A percentile compares a stretch with the other conserved stretches of the same genome.
These are phyloP conservation scores for Ceratocystis alfenasii DNA, from an alignment of 2,329 filamentous ascomycete genomes.

Conservation along the genomic window DNA sequence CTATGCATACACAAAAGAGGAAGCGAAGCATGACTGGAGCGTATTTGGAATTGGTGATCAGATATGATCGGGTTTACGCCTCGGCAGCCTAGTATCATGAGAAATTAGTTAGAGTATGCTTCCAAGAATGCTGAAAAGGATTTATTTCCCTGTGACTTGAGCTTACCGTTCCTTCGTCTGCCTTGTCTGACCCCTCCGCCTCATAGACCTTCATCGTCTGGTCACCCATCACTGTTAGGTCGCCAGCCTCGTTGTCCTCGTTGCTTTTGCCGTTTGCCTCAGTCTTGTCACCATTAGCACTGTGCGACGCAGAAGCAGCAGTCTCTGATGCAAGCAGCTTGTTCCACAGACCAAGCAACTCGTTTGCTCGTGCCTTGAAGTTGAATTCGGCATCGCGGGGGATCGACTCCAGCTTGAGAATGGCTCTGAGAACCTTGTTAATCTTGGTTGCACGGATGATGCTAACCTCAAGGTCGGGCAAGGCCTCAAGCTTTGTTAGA, in stretches of 20 bases:
- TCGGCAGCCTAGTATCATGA: slow-evolving; percentile 5
- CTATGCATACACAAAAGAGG: slow-evolving; percentile 1
- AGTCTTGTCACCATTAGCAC: slow-evolving; percentile 40
- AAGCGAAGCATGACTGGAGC: neutral
- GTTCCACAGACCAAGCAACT: slow-evolving; percentile 80
- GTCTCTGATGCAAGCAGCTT: slow-evolving; percentile 57
- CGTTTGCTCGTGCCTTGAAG: slow-evolving; percentile 74
- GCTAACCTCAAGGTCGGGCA: slow-evolving; percentile 67
- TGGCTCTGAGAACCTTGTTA: slow-evolving; percentile 93
- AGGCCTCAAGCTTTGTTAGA: slow-evolving; percentile 67
- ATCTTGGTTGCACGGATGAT: slow-evolving; percentile 92
- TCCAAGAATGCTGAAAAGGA: no score
- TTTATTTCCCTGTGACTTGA: neutral
- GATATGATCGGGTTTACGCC: neutral
- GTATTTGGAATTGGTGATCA: neutral
- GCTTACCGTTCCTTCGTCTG: slow-evolving; percentile 28
- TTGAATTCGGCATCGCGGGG: slow-evolving; percentile 78
- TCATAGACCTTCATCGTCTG: slow-evolving; percentile 33
- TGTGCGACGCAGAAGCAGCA: slow-evolving; percentile 32
- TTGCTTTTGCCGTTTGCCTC: slow-evolving; percentile 29
- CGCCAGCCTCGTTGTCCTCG: slow-evolving; percentile 32
- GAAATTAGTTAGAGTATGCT: neutral
- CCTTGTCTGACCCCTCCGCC: slow-evolving; percentile 30
- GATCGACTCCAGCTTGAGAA: slow-evolving; percentile 75
- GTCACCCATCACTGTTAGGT: slow-evolving; percentile 29